A percentile compares a stretch with the other conserved stretches of the same genome.
Conservation (phyloP, 345 rosid species). For the Brassica cretica region DNA sequence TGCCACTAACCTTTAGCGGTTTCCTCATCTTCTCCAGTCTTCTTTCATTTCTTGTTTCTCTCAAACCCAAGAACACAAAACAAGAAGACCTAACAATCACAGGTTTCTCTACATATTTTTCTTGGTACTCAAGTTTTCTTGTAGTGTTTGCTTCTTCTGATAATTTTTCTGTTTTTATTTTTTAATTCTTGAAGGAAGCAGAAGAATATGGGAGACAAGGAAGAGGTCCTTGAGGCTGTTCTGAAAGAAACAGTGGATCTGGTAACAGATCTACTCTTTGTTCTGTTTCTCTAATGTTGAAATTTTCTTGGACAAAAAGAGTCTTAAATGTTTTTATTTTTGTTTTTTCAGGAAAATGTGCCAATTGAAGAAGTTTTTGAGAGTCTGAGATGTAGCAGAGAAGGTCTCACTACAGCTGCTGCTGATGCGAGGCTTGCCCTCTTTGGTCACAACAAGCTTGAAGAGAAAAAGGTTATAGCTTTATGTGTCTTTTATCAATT, state of each 20-base stretch:
- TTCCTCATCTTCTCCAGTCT: conserved; percentile 28
- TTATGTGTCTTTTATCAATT: neutral
- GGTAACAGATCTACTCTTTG: conserved; percentile 77
- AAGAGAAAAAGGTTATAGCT: conserved; percentile 70
- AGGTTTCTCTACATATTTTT: neutral
- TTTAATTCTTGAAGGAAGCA: neutral
- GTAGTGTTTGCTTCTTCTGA: neutral
- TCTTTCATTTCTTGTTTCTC: conserved; percentile 20
- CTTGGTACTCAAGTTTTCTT: neutral
- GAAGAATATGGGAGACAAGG: conserved; percentile 61
- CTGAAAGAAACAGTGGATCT: conserved; percentile 97
- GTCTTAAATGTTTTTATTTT: conserved; percentile 5
- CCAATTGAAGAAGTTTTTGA: conserved; percentile 96
- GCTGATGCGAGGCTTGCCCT: conserved; percentile 88
- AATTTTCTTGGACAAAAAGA: conserved; percentile 23
- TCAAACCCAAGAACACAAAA: neutral
- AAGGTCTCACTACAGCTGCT: conserved; percentile 75
- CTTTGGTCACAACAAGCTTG: conserved; percentile 97
- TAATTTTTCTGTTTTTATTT: neutral
- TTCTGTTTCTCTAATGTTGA: neutral
- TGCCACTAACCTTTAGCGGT: conserved; percentile 43
- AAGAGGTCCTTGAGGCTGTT: conserved; percentile 87
- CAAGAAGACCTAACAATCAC: neutral
- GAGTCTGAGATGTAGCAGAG: conserved; percentile 93
- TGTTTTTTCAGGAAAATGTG: conserved; percentile 73